Evolutionary conservation across 805 yeast species (phyloP).

Genomic region (Candida gorgasii): DNA sequence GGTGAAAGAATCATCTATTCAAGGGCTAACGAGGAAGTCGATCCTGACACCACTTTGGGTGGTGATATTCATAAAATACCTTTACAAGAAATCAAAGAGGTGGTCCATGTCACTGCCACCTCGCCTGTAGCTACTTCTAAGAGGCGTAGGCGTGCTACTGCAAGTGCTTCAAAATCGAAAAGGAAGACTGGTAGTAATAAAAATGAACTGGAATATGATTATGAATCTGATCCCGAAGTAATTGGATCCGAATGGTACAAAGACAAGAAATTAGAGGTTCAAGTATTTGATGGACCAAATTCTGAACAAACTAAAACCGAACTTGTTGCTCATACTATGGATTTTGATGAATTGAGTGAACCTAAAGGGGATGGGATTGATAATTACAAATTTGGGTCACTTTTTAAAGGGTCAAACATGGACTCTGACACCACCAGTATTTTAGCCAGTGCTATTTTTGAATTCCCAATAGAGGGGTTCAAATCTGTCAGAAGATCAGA

Average conservation of each 20-base stretch:
- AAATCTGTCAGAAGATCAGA: constrained; percentile 64
- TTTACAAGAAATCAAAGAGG: constrained; percentile 58
- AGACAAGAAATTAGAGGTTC: constrained; percentile 40
- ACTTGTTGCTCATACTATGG: constrained; percentile 67
- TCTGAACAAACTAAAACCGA: constrained; percentile 28
- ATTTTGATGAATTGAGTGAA: constrained; percentile 47
- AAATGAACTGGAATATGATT: constrained; percentile 23
- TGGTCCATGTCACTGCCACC: constrained; percentile 50
- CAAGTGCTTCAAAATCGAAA: constrained; percentile 1
- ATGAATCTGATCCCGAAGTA: constrained; percentile 40
- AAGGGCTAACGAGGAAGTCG: constrained; percentile 29
- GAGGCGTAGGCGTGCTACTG: constrained; percentile 1
- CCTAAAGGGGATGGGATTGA: constrained; percentile 25
- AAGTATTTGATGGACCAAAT: constrained; percentile 51
- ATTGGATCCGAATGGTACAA: constrained; percentile 56
- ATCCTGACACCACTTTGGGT: constrained; percentile 44
- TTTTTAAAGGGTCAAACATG: constrained; percentile 49
- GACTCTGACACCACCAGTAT: constrained; percentile 43
- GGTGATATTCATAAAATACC: constrained; percentile 39
- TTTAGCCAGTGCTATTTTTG: constrained; percentile 72
- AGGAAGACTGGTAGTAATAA: constrained; percentile 4
- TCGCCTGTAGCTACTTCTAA: not conserved
- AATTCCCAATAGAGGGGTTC: constrained; percentile 60
- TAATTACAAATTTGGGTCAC: constrained; percentile 59
- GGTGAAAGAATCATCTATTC: constrained; percentile 71